These are phyloP conservation scores for Psilocybe sp. DNA, from an alignment of 768 basidiomycete genomes.

Conservation along the genomic window DNA sequence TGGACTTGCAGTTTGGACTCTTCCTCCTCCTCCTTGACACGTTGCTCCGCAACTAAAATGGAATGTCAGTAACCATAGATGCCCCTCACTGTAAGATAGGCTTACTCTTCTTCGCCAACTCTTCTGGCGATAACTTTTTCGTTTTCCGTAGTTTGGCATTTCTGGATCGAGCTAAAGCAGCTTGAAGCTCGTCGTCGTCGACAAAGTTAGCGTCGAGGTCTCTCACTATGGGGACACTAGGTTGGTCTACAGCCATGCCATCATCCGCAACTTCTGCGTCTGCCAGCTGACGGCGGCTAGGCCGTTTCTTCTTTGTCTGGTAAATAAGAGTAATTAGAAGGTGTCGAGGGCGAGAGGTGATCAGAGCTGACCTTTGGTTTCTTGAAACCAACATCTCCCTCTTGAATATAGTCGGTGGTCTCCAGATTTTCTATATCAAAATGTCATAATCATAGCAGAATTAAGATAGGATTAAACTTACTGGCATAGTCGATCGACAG, in stretches of 20 bases:
- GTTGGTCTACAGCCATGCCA: conserved; percentile 81
- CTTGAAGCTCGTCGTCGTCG: conserved; percentile 98
- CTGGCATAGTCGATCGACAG: conserved; percentile 89
- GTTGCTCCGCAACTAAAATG: conserved; percentile 60
- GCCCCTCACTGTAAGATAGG: neutral
- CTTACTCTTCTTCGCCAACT: conserved; percentile 75
- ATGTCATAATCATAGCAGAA: neutral
- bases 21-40: conserved; percentile 47
- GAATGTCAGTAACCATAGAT: conserved; percentile 5
- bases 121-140: conserved; percentile 78
- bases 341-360: neutral
- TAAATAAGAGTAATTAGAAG: conserved; percentile 4
- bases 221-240: conserved; percentile 62
- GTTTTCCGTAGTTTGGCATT: conserved; percentile 76
- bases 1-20: conserved; percentile 37
- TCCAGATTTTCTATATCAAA: conserved; percentile 71
- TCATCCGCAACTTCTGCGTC: conserved; percentile 47
- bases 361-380: conserved; percentile 70
- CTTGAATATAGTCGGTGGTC: conserved; percentile 83
- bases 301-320: conserved; percentile 92
- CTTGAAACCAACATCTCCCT: conserved; percentile 93
- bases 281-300: conserved; percentile 62
- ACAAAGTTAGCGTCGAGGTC: conserved; percentile 88
- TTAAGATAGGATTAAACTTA: conserved; percentile 36
- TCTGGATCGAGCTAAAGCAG: conserved; percentile 82